A percentile compares a stretch with the other conserved stretches of the same genome.
Evolutionary conservation across 1,284 basidiomycete genomes (phyloP).

Genomic region (Flammula alnicola): DNA sequence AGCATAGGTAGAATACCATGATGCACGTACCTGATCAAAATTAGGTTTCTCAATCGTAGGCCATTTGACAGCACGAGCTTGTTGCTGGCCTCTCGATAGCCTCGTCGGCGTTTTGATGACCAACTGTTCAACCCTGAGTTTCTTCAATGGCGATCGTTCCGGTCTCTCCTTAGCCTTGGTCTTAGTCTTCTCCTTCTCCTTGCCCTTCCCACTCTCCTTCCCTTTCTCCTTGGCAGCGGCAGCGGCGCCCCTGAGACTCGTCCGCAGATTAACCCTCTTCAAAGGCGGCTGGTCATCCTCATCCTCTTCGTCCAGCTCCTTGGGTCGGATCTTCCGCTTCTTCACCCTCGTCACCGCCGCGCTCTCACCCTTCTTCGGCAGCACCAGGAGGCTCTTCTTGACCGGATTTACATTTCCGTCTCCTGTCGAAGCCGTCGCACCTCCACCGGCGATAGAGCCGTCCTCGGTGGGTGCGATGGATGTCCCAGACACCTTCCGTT

Average conservation of each 20-base stretch:
- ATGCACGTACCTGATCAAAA: conserved; percentile 33
- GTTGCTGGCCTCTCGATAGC: conserved; percentile 10
- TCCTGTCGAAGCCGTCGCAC: no score
- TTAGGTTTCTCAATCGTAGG: conserved; percentile 24
- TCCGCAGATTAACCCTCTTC: conserved; percentile 31
- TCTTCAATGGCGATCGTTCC: conserved; percentile 13
- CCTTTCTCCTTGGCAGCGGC: background rate
- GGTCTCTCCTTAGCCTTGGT: conserved; percentile 13
- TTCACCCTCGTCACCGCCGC: conserved; percentile 34
- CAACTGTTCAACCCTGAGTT: conserved; percentile 5
- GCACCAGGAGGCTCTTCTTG: conserved; percentile 7
- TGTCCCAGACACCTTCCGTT: conserved; percentile 4
- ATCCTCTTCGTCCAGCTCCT: conserved; percentile 6
- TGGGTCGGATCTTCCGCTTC: conserved; percentile 27
- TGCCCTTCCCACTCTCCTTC: conserved; percentile 4
- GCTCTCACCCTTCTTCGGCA: conserved; percentile 20
- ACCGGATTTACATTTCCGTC: background rate
- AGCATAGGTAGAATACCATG: background rate
- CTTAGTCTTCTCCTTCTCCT: conserved; percentile 1
- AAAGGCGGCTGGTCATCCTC: conserved; percentile 32
- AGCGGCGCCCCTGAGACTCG: conserved; percentile 6
- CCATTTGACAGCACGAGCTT: conserved; percentile 22
- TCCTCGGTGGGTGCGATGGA: background rate
- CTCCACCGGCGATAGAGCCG: conserved; percentile 3
- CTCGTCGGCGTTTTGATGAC: conserved; percentile 14